Evolutionary conservation across 225 moss, liverwort and hornwort genomes (phyloP), one percentile per base, ranked within the genome.

Genomic region (Rhytidiadelphus loreus): DNA sequence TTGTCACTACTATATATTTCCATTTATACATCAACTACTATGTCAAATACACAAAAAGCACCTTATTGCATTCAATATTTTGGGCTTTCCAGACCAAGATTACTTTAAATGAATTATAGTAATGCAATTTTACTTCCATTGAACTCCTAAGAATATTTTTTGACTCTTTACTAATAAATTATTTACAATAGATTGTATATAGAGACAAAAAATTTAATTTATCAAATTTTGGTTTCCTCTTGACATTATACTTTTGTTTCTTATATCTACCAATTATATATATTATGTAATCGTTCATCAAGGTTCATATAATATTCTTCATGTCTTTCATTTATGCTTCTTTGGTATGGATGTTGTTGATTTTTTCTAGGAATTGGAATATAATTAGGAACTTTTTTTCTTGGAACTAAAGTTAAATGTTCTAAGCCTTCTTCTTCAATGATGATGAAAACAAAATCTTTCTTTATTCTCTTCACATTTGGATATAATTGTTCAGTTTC

Each of bases 341-440:
- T 48, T 44, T 6, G 46, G 20, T 32, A 56, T 56, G 59, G 59
- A 80, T 80, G 30, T 11, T 2, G 10, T 30, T 80, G 29, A 29
- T 39, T 0, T 12, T 6, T 13, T 30, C 0, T 0, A 0, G 43
- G 29, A 30, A 14, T 9, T 43, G 2, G 21, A 80, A 80, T 30
- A 21, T 21, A 60, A 20, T 6, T 32, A 60, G 43, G 59, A 60
- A 60, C 80, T 13, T 60, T 43, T 6, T 7, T 43, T 59, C 13
- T 60, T 80, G 43, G 30, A 9, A 80, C 60, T 12, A 80, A 80
- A 60, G 60, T 43, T 12, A 80, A 60, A 4, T 0, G 13, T 30
- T 80, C 80, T 9, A 60, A 5, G 6, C 60, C 43, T 6, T 30
- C 30, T 60, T 59, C 30, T 1, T 59, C 12, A 9, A 80, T 43